phyloP scores from a whole-genome alignment of 2,329 filamentous ascomycete species.

The Hypocreales sp. region DNA sequence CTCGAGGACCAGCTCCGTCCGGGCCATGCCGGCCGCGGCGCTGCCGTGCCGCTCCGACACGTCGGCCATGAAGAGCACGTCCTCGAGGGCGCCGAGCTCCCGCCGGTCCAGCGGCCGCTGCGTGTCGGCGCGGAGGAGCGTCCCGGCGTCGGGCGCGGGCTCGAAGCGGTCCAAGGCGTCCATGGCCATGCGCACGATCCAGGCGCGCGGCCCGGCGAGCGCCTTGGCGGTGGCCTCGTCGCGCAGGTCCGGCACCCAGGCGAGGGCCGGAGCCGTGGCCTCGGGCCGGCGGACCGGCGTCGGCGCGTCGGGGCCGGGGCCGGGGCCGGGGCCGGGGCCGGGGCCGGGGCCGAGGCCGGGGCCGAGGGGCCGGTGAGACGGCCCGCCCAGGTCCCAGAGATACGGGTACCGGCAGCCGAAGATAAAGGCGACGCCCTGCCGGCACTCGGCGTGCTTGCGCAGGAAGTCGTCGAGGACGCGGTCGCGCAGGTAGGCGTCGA shows the following conservation, averaged over 20 bases:
- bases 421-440: slow-evolving; percentile 5
- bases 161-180: slow-evolving; percentile 4
- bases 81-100: neutral
- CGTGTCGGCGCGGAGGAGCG: neutral
- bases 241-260: neutral
- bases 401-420: slow-evolving; percentile 8
- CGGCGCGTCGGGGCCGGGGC: neutral
- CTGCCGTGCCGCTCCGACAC: neutral
- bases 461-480: slow-evolving; percentile 9
- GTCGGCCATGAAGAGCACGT: neutral
- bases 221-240: neutral
- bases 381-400: neutral
- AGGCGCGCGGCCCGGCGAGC: neutral
- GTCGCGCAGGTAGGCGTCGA: slow-evolving; percentile 1
- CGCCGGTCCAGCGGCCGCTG: neutral
- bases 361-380: too few relatives aligned
- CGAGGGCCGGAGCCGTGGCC: neutral
- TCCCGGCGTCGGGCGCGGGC: neutral
- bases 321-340: too few relatives aligned
- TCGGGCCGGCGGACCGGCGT: neutral
- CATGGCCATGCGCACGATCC: slow-evolving; percentile 1
- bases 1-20: too few relatives aligned
- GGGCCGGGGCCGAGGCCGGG: too few relatives aligned
- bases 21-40: neutral
- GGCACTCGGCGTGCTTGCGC: slow-evolving; percentile 3